Base-by-base conservation (phyloP, 192 early-diverging fungal genomes). In the Entomortierella chlamydospora region DNA sequence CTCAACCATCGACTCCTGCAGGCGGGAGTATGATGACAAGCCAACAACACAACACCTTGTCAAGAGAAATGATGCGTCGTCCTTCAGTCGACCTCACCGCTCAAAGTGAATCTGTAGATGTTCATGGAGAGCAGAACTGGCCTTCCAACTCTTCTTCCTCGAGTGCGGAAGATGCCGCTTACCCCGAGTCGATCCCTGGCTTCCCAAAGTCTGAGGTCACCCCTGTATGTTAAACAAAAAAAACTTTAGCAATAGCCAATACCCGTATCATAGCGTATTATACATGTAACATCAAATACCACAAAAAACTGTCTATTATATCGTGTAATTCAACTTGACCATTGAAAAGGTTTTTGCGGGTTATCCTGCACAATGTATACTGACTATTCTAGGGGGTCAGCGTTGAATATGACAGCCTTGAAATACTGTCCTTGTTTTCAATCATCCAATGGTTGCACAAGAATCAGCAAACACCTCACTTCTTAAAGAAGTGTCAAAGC, bases 21-120 rank as follows among this genome's bases (percentile, higher is more conserved):
- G 76, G 76, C 68, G 76, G 76, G 76, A 79, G 68, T 39, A 79
- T 79, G 76, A 79, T 79, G 76, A 67, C 72, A 13, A 70, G 49
- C 26, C 45, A 23, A 18, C 54, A 55, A 9, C 60, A 60, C 57
- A 45, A 68, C 33, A 45, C 59, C 43, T 50, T 54, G 12, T 23
- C 25, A 54, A 25, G 26, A 8, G 28, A 49, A 4, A 4, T 20
- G 30, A 60, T 60, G 56, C 62, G 70, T 50, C 62, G 62, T 18
- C 76, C 61, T 1, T 79, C 76, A 28, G 51, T 70, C 4, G 76
- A 79, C 50, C 54, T 58, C 6, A 51, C 22, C 9, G 51, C 37
- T 20, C 20, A 53, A 26, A 49, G 13, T 47, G 49, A 31, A 30
- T 25, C 22, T 30, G 73, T 42, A 53, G 51, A 62, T 22, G 17